Percentiles rank a stretch among this genome's conserved stretches.
These are phyloP conservation scores for Schrenkiella parvula DNA, from an alignment of 345 rosid genomes.

Conservation along the genomic window DNA sequence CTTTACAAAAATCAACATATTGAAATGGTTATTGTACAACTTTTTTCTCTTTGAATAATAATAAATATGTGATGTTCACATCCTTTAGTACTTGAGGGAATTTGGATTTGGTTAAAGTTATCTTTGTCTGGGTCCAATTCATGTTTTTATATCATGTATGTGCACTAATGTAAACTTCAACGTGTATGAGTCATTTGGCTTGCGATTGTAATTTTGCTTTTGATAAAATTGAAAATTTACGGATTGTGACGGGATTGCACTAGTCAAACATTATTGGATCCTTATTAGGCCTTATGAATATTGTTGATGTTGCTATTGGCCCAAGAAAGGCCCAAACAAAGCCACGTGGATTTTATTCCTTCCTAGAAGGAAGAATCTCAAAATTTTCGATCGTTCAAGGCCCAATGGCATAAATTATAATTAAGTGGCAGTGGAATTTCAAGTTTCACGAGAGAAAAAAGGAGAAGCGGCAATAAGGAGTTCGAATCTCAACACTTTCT, in stretches of 20 bases:
- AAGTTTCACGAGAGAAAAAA: not conserved
- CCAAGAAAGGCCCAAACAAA: not conserved
- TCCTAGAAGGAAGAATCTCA: not conserved
- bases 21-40: conserved; percentile 4
- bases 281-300: not conserved
- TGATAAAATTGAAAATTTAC: not conserved
- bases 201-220: not conserved
- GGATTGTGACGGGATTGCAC: not conserved
- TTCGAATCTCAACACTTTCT: conserved; percentile 28
- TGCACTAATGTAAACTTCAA: not conserved
- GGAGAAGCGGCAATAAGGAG: conserved; percentile 37
- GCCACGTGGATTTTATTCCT: not conserved
- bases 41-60: conserved; percentile 4
- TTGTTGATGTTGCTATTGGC: not conserved
- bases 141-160: not conserved
- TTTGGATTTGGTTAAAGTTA: not conserved
- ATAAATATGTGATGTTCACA: conserved; percentile 5
- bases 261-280: not conserved
- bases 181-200: not conserved
- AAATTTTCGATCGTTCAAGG: not conserved
- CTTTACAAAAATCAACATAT: not conserved
- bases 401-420: conserved; percentile 4
- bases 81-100: not conserved
- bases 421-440: not conserved
- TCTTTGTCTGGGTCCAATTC: not conserved